phyloP scores from a whole-genome alignment of 1,139 yeast species.

The Geotrichum klebahnii region DNA sequence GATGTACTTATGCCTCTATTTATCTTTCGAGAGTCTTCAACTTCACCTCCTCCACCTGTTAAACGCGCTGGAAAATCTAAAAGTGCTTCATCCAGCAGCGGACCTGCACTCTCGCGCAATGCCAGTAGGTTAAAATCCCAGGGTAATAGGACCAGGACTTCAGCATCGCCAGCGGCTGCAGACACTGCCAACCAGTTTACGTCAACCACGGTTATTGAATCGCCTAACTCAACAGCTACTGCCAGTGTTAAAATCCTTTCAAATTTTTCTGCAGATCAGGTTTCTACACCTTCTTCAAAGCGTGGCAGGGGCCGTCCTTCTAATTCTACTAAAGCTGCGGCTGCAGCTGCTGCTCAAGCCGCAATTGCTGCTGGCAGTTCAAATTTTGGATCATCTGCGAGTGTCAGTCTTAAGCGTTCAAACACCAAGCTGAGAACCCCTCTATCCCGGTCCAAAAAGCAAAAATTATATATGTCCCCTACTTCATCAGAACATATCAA shows the following conservation, averaged over 20 bases:
- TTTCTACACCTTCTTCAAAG: slow-evolving; percentile 12
- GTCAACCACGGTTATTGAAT: too few species aligned
- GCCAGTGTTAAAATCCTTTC: slow-evolving; percentile 9
- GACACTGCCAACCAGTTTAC: too few species aligned
- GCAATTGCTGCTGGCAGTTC: slow-evolving; percentile 3
- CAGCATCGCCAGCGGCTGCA: too few species aligned
- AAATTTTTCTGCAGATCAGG: slow-evolving; percentile 11
- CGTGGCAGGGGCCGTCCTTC: slow-evolving; percentile 24
- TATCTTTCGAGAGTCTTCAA: slow-evolving; percentile 40
- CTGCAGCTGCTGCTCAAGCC: slow-evolving; percentile 24
- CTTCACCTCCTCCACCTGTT: slow-evolving; percentile 41
- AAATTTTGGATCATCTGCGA: neutral
- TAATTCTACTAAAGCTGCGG: slow-evolving; percentile 19
- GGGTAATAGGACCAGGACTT: too few species aligned
- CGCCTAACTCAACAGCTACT: slow-evolving; percentile 6
- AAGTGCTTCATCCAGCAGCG: too few species aligned
- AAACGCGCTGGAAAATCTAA: slow-evolving; percentile 10
- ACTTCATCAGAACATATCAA: neutral
- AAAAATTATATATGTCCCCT: slow-evolving; percentile 26
- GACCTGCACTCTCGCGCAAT: neutral
- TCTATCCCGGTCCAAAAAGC: slow-evolving; percentile 17
- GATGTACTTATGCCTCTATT: slow-evolving; percentile 65
- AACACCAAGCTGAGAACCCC: slow-evolving; percentile 4
- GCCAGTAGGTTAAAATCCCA: slow-evolving; percentile 7
- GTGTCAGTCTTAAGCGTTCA: too few species aligned